Conservation (phyloP, 2,329 filamentous ascomycete species). For the Colletotrichum spinosum region DNA sequence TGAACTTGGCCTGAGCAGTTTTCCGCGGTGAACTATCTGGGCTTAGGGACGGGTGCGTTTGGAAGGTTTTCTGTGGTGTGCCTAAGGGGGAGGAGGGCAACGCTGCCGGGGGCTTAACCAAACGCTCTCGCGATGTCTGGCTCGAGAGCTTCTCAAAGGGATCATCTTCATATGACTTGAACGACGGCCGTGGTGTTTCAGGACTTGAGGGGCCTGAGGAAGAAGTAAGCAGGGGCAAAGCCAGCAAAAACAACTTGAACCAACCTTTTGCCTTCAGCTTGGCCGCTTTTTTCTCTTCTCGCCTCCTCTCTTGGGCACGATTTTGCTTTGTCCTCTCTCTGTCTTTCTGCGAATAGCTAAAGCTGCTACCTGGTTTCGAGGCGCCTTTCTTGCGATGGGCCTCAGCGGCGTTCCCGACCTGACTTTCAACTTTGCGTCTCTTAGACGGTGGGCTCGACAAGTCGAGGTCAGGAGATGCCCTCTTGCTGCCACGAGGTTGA, state of each 20-base stretch:
- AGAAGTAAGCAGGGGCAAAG: constrained; percentile 5
- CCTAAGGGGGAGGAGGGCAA: constrained; percentile 19
- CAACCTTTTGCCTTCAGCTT: constrained; percentile 19
- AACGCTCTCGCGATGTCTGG: constrained; percentile 12
- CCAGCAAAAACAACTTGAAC: background rate
- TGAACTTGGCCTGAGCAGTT: constrained; percentile 2
- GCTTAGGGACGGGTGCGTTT: constrained; percentile 28
- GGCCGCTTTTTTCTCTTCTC: background rate
- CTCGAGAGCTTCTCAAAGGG: constrained; percentile 23
- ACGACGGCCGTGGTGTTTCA: constrained; percentile 14
- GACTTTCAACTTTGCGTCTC: constrained; percentile 1
- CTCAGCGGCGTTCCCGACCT: too few species aligned
- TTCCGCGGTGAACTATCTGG: constrained; percentile 10
- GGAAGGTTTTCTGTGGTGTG: constrained; percentile 4
- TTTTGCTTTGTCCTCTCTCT: background rate
- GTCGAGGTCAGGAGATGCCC: background rate
- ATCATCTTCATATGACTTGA: constrained; percentile 35
- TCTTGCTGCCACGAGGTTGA: constrained; percentile 17
- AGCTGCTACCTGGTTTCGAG: background rate
- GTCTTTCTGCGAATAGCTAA: constrained; percentile 5
- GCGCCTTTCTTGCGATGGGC: constrained; percentile 6
- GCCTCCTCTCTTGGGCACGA: background rate
- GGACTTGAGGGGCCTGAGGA: constrained; percentile 2
- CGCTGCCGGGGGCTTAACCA: constrained; percentile 3
- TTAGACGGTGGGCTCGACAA: constrained; percentile 7